Conservation (phyloP, 305 asterid genomes). For the Fraxinus platypoda region DNA sequence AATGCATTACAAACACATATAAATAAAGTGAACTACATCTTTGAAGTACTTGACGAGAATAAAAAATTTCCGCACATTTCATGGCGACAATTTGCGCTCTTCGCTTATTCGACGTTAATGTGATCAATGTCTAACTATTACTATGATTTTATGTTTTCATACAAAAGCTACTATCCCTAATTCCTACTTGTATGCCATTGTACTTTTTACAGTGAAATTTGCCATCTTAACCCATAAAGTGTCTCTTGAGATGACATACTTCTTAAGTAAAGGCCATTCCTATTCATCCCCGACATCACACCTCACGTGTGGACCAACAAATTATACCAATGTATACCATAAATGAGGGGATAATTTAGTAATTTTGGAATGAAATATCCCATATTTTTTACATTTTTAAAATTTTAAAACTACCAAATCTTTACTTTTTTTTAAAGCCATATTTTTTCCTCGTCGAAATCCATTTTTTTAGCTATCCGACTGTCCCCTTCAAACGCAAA, state of each 20-base stretch:
- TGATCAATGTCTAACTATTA: neutral
- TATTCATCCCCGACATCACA: constrained; percentile 37
- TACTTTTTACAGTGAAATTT: constrained; percentile 36
- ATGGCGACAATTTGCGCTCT: neutral
- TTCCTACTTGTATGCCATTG: constrained; percentile 21
- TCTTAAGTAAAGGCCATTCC: constrained; percentile 53
- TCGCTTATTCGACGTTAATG: neutral
- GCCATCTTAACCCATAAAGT: constrained; percentile 15
- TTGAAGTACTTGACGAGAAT: neutral
- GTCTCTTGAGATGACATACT: constrained; percentile 37
- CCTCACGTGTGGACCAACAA: constrained; percentile 60
- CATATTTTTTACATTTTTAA: neutral
- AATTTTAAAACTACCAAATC: constrained; percentile 28
- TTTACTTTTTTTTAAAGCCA: constrained; percentile 50
- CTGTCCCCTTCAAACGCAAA: constrained; percentile 77
- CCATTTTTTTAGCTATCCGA: constrained; percentile 58
- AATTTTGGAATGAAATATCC: neutral
- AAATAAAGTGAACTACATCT: neutral
- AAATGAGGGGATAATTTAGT: constrained; percentile 24
- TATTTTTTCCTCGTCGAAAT: constrained; percentile 67
- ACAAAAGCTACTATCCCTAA: neutral
- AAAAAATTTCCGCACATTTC: neutral
- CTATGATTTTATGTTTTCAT: neutral
- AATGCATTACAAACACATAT: neutral
- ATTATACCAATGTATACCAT: neutral